Conservation (phyloP, 495 filamentous ascomycete genomes). For the Pseudoneurospora amorphoporcata region DNA sequence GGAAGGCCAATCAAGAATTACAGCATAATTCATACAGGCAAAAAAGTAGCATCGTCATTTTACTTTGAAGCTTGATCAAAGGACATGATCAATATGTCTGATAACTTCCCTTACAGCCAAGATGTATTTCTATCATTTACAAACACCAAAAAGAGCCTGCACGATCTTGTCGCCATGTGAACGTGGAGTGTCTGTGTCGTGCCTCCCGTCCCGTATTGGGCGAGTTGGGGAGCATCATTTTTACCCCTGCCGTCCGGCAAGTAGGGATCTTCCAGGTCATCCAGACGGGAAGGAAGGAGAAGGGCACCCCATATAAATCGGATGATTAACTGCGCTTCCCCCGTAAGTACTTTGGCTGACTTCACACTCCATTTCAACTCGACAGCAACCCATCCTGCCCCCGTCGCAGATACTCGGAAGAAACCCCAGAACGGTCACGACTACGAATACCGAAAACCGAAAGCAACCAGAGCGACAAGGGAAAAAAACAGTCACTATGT, state of each 20-base stretch:
- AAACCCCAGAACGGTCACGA: neutral
- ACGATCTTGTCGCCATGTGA: neutral
- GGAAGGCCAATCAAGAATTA: neutral
- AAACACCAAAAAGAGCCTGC: neutral
- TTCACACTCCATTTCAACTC: neutral
- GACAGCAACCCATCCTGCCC: neutral
- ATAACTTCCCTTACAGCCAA: neutral
- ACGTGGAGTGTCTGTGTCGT: neutral
- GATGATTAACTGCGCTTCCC: neutral
- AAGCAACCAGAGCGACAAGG: neutral
- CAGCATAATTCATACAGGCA: neutral
- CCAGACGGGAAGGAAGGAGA: neutral
- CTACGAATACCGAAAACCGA: neutral
- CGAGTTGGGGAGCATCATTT: neutral
- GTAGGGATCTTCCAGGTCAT: neutral
- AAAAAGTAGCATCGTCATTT: neutral
- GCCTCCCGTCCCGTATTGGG: neutral
- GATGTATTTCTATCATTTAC: neutral
- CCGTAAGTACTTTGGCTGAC: neutral
- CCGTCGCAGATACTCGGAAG: neutral
- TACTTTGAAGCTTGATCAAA: no score
- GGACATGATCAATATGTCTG: no score
- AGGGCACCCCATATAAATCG: neutral
- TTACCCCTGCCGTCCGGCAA: neutral
- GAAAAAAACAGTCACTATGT: neutral